These are phyloP conservation scores for Fomitopsis serialis DNA, from an alignment of 768 basidiomycete species.

Conservation along the genomic window DNA sequence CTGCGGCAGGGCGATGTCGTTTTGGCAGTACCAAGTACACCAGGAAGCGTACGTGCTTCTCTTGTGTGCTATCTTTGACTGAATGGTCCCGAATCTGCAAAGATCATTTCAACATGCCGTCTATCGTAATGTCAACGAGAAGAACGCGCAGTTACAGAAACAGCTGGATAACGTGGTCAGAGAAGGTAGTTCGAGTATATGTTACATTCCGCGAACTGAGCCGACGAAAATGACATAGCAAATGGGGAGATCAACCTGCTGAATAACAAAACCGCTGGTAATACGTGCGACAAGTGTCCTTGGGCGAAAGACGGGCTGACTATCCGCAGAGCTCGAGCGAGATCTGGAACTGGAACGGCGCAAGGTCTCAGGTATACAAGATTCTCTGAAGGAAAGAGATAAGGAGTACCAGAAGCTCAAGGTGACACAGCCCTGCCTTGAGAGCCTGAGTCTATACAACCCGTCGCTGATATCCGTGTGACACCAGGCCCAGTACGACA, in stretches of 20 bases:
- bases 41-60: conserved; percentile 61
- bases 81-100: neutral
- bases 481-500: conserved; percentile 66
- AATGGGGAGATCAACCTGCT: conserved; percentile 72
- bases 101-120: conserved; percentile 85
- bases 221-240: conserved; percentile 30
- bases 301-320: neutral
- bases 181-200: conserved; percentile 49
- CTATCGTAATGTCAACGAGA: conserved; percentile 75
- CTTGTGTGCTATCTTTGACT: neutral
- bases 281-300: too few relatives aligned
- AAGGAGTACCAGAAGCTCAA: conserved; percentile 88
- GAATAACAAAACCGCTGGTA: conserved; percentile 64
- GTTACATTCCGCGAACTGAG: neutral
- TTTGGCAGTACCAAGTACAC: conserved; percentile 88
- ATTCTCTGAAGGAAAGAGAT: conserved; percentile 68
- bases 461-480: neutral
- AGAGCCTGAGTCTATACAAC: too few relatives aligned
- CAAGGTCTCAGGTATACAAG: conserved; percentile 69
- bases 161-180: conserved; percentile 80
- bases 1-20: conserved; percentile 63
- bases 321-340: conserved; percentile 60
- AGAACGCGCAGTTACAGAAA: conserved; percentile 77
- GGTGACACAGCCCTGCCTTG: too few relatives aligned
- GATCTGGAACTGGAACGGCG: conserved; percentile 78